Conservation (phyloP, 2,329 filamentous ascomycete species). For the Ophiosphaerella korrae region DNA sequence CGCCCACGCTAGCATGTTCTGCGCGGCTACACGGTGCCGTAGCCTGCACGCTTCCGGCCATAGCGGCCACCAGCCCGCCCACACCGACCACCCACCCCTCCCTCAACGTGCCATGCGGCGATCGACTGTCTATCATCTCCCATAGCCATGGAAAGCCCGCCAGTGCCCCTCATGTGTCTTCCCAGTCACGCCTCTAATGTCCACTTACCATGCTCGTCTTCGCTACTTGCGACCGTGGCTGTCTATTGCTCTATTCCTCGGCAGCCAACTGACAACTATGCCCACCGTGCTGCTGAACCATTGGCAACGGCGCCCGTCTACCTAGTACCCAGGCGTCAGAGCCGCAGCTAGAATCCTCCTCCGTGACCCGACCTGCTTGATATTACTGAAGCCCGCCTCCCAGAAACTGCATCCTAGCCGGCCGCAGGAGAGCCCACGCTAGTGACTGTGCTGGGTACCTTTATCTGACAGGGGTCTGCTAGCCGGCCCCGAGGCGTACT, state of each 20-base stretch:
- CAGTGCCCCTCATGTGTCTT: slow-evolving; percentile 24
- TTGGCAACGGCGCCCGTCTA: neutral
- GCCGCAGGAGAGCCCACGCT: slow-evolving; percentile 33
- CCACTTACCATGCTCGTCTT: slow-evolving; percentile 26
- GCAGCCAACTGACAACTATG: too few relatives aligned
- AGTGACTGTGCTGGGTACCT: slow-evolving; percentile 34
- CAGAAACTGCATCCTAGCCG: slow-evolving; percentile 28
- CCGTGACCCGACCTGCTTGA: neutral
- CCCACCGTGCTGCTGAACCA: neutral
- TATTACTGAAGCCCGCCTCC: slow-evolving; percentile 26
- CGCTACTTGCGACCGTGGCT: neutral
- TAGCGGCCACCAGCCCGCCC: slow-evolving; percentile 14
- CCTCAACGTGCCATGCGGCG: slow-evolving; percentile 23
- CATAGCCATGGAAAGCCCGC: slow-evolving; percentile 27
- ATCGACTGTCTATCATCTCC: slow-evolving; percentile 33
- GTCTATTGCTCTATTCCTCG: too few relatives aligned
- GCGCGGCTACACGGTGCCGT: slow-evolving; percentile 19
- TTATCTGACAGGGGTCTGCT: slow-evolving; percentile 31
- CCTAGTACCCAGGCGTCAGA: neutral
- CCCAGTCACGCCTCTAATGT: slow-evolving; percentile 27
- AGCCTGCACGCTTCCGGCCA: slow-evolving; percentile 11
- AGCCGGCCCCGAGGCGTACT: slow-evolving; percentile 42
- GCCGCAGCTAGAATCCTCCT: slow-evolving; percentile 10
- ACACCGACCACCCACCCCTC: slow-evolving; percentile 17
- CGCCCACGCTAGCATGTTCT: slow-evolving; percentile 3